A percentile compares a stretch with the other conserved stretches of the same genome.
phyloP scores from a whole-genome alignment of 2,329 filamentous ascomycete genomes.

The Elsinoe ampelina region DNA sequence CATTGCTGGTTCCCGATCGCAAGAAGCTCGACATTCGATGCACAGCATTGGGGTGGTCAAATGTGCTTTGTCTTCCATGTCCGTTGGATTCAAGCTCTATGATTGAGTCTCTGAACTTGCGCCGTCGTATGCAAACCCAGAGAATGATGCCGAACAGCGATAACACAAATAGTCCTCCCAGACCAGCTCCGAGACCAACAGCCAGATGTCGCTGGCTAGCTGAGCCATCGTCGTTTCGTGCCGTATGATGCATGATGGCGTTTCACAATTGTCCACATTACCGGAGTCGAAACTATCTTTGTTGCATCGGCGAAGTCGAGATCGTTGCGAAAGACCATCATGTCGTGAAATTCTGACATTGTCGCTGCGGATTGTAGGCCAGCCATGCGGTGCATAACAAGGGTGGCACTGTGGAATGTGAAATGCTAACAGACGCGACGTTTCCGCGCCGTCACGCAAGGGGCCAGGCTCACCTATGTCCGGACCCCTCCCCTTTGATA shows the following conservation, averaged over 20 bases:
- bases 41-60: background rate
- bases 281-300: background rate
- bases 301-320: background rate
- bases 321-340: background rate
- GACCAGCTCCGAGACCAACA: background rate
- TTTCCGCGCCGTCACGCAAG: conserved; percentile 1
- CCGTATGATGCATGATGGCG: background rate
- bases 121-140: background rate
- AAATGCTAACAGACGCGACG: background rate
- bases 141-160: background rate
- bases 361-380: background rate
- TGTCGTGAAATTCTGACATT: background rate
- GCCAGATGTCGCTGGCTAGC: background rate
- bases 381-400: conserved; percentile 10
- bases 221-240: background rate
- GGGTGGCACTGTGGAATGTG: background rate
- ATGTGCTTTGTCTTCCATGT: background rate
- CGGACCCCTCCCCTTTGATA: conserved; percentile 19
- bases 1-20: background rate
- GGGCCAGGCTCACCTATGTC: background rate
- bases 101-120: background rate
- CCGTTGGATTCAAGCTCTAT: background rate
- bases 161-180: background rate
- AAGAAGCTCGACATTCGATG: background rate
- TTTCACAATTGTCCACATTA: background rate